Evolutionary conservation across 2,329 filamentous ascomycete species (phyloP).

Genomic region (Basipetospora chlamydospora): DNA sequence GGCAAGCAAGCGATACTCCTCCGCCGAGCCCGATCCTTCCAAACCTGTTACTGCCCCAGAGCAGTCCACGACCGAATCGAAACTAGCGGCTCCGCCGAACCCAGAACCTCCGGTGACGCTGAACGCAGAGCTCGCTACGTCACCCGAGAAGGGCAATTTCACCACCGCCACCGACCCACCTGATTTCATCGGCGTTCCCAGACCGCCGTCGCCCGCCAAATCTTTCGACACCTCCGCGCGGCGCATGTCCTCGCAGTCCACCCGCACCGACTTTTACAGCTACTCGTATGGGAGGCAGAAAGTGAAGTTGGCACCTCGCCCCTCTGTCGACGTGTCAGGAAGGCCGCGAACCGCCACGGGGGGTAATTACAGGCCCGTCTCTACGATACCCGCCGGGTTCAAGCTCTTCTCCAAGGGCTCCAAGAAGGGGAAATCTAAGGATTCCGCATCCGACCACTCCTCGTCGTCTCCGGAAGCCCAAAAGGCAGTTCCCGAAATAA

Average conservation of each 20-base stretch:
- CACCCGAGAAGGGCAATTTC: slow-evolving; percentile 35
- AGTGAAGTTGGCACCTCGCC: slow-evolving; percentile 77
- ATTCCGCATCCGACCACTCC: slow-evolving; percentile 11
- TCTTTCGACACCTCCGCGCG: slow-evolving; percentile 25
- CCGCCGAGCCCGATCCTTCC: slow-evolving; percentile 34
- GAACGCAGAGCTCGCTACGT: slow-evolving; percentile 35
- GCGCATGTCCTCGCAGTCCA: slow-evolving; percentile 37
- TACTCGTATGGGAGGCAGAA: slow-evolving; percentile 53
- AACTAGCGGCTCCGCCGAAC: slow-evolving; percentile 7
- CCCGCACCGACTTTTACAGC: slow-evolving; percentile 34
- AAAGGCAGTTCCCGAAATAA: slow-evolving; percentile 19
- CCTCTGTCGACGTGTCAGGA: slow-evolving; percentile 51
- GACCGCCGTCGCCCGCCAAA: slow-evolving; percentile 28
- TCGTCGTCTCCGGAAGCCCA: slow-evolving; percentile 18
- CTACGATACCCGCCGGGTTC: slow-evolving; percentile 67
- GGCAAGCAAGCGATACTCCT: slow-evolving; percentile 42
- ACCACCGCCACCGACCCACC: slow-evolving; percentile 34
- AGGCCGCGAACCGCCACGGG: slow-evolving; percentile 42
- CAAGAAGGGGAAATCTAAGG: slow-evolving; percentile 32
- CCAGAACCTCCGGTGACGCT: slow-evolving; percentile 28
- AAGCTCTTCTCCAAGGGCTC: slow-evolving; percentile 49
- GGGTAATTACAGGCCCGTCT: slow-evolving; percentile 54
- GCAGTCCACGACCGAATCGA: no score
- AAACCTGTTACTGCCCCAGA: no score
- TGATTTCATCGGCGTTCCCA: slow-evolving; percentile 31